Conservation (phyloP, 1,139 yeast genomes). For the Taiozyma onychis region DNA sequence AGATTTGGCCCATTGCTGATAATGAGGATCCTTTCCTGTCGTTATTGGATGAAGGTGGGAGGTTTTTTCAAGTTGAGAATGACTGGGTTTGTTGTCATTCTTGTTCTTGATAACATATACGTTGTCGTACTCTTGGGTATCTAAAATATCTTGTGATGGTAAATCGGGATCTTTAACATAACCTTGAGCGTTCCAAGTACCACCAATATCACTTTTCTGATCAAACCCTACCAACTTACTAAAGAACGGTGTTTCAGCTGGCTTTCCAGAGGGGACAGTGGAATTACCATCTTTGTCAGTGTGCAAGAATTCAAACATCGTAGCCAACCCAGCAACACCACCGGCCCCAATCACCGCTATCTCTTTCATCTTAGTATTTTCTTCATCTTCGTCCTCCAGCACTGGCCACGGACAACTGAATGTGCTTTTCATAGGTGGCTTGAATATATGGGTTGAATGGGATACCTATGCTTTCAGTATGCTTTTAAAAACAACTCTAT, state of each 20-base stretch:
- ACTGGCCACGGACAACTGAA: background rate
- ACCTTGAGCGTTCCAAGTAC: constrained; percentile 28
- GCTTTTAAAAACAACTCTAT: background rate
- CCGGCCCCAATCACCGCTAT: constrained; percentile 34
- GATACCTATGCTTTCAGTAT: background rate
- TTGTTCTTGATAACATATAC: constrained; percentile 19
- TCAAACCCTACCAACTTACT: constrained; percentile 30
- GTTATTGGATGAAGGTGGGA: constrained; percentile 13
- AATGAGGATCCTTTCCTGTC: constrained; percentile 10
- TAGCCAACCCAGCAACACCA: constrained; percentile 29
- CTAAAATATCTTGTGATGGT: constrained; percentile 24
- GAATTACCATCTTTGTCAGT: constrained; percentile 23
- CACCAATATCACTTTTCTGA: constrained; percentile 29
- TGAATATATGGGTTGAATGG: background rate
- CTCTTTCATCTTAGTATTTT: constrained; percentile 10
- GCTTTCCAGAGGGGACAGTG: constrained; percentile 8
- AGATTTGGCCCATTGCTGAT: constrained; percentile 34
- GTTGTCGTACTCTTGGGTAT: constrained; percentile 21
- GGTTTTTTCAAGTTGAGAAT: constrained; percentile 1
- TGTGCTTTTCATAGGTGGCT: background rate
- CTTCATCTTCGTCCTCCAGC: background rate
- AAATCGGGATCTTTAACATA: constrained; percentile 18
- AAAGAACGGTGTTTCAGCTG: constrained; percentile 20
- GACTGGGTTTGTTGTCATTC: constrained; percentile 20
- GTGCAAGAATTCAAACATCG: constrained; percentile 26